These are phyloP conservation scores for Karstenula rhodostoma DNA, from an alignment of 2,329 filamentous ascomycete genomes.

Conservation along the genomic window DNA sequence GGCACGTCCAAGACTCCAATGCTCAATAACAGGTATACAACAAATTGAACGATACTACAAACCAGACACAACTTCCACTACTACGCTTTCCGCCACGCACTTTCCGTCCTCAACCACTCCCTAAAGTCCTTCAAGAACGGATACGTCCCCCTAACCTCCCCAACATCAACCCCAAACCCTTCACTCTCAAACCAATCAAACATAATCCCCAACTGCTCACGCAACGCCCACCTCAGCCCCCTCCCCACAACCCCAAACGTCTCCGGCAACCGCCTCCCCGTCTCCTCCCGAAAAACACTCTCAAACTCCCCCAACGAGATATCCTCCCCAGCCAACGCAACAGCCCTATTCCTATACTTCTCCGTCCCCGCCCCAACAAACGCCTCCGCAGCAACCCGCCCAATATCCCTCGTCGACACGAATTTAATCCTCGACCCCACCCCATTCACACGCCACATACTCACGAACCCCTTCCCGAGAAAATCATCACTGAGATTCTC, in stretches of 20 bases:
- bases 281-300: slow-evolving; percentile 53
- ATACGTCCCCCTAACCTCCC: slow-evolving; percentile 49
- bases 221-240: slow-evolving; percentile 40
- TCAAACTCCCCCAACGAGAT: slow-evolving; percentile 53
- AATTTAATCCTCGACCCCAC: neutral
- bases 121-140: slow-evolving; percentile 55
- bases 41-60: too few relatives aligned
- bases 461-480: neutral
- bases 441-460: slow-evolving; percentile 18
- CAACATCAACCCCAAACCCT: slow-evolving; percentile 55
- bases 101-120: slow-evolving; percentile 56
- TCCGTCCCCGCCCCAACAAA: slow-evolving; percentile 46
- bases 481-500: slow-evolving; percentile 4
- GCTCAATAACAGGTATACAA: too few relatives aligned
- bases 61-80: too few relatives aligned
- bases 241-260: slow-evolving; percentile 49
- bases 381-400: slow-evolving; percentile 9
- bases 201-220: slow-evolving; percentile 53
- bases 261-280: slow-evolving; percentile 52
- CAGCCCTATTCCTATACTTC: slow-evolving; percentile 49
- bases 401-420: slow-evolving; percentile 10
- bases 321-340: slow-evolving; percentile 60
- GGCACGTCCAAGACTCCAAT: too few relatives aligned
- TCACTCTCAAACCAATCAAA: slow-evolving; percentile 57
- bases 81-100: slow-evolving; percentile 27